phyloP scores from a whole-genome alignment of 495 filamentous ascomycete species.

The Aspergillus sparsus region DNA sequence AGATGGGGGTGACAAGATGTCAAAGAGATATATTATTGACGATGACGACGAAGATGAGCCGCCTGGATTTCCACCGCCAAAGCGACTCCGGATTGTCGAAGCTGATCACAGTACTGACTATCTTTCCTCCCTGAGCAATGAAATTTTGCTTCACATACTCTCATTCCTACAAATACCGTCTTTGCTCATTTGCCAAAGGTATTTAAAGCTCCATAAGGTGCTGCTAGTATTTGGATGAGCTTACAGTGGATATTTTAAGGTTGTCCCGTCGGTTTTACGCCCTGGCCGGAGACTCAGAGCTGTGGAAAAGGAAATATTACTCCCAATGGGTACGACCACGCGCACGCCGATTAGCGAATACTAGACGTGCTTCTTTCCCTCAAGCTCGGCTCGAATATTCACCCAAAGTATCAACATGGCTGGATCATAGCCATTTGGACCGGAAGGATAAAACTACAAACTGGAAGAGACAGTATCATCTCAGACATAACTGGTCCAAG shows the following conservation, averaged over 20 bases:
- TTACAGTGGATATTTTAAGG: slow-evolving; percentile 38
- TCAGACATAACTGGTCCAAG: slow-evolving; percentile 88
- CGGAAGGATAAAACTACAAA: slow-evolving; percentile 54
- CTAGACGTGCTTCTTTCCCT: slow-evolving; percentile 48
- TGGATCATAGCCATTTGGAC: slow-evolving; percentile 67
- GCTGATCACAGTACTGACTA: slow-evolving; percentile 33
- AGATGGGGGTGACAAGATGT: slow-evolving; percentile 37
- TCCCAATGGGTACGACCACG: slow-evolving; percentile 84
- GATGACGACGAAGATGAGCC: slow-evolving; percentile 25
- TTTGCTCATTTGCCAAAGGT: slow-evolving; percentile 70
- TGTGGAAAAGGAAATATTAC: slow-evolving; percentile 93
- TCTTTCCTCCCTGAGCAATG: slow-evolving; percentile 74
- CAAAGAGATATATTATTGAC: slow-evolving; percentile 39
- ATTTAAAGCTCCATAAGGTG: slow-evolving; percentile 17
- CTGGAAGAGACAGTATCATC: slow-evolving; percentile 91
- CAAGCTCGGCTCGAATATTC: slow-evolving; percentile 60
- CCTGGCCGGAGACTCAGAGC: slow-evolving; percentile 78
- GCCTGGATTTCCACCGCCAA: slow-evolving; percentile 25
- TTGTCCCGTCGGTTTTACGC: slow-evolving; percentile 75
- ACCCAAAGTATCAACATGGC: slow-evolving; percentile 76
- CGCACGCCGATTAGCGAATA: slow-evolving; percentile 71
- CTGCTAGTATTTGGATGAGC: neutral
- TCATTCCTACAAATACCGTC: slow-evolving; percentile 70
- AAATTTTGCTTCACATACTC: slow-evolving; percentile 82
- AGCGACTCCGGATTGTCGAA: slow-evolving; percentile 39